Conservation (phyloP, 2,329 filamentous ascomycete genomes). For the Byssochlamys sp. region DNA sequence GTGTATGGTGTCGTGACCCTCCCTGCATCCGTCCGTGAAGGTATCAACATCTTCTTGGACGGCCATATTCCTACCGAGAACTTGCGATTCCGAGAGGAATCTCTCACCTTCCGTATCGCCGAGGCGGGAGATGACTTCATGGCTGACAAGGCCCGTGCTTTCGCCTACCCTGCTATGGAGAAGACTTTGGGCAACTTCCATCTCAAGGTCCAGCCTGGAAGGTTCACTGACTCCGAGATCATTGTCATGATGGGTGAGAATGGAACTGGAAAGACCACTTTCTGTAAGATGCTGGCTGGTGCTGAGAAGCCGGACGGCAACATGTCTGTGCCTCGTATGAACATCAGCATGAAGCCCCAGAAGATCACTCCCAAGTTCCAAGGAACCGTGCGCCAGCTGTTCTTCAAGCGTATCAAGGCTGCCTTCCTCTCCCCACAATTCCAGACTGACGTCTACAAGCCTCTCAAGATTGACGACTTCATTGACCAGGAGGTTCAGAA, state of each 20-base stretch:
- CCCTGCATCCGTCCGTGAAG: conserved; percentile 90
- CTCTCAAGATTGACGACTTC: conserved; percentile 97
- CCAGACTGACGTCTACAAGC: conserved; percentile 98
- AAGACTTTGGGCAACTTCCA: conserved; percentile 88
- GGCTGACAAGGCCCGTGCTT: conserved; percentile 72
- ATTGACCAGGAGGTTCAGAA: conserved; percentile 99
- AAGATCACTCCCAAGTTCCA: conserved; percentile 98
- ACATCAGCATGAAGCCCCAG: conserved; percentile 98
- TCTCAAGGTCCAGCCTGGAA: conserved; percentile 67
- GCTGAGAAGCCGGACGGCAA: conserved; percentile 80
- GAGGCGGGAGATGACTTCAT: conserved; percentile 84
- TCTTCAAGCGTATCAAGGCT: conserved; percentile 99
- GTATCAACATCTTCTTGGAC: conserved; percentile 98
- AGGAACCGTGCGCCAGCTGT: conserved; percentile 90
- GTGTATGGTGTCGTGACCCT: conserved; percentile 97
- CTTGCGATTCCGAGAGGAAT: conserved; percentile 93
- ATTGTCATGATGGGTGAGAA: conserved; percentile 99
- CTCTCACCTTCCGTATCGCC: conserved; percentile 84
- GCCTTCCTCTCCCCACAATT: conserved; percentile 95
- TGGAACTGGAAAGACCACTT: conserved; percentile 97
- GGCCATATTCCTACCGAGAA: conserved; percentile 98
- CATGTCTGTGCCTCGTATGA: conserved; percentile 77
- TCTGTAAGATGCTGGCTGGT: conserved; percentile 91
- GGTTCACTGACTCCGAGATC: conserved; percentile 96
- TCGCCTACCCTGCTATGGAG: conserved; percentile 79